Evolutionary conservation across 73 alveolate species (phyloP).

Genomic region (Paramecium primaurelia): DNA sequence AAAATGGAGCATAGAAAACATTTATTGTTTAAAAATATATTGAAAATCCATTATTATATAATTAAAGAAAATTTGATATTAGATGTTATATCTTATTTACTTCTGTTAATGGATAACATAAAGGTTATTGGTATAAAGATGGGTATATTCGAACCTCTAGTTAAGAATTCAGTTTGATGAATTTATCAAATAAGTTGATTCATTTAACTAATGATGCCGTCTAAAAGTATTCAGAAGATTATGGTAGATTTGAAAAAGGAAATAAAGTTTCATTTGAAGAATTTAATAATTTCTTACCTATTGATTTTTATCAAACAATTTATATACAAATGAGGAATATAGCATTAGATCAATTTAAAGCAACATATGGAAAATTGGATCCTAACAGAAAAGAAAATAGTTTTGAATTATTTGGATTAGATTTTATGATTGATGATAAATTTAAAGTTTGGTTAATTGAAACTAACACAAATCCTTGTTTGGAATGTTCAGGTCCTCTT

Average conservation of each 20-base stretch:
- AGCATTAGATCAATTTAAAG: slow-evolving; percentile 70
- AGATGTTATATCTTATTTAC: slow-evolving; percentile 74
- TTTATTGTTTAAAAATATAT: slow-evolving; percentile 71
- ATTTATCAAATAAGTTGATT: slow-evolving; percentile 64
- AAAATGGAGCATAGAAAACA: slow-evolving; percentile 61
- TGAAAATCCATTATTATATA: slow-evolving; percentile 71
- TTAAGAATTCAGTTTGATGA: slow-evolving; percentile 63
- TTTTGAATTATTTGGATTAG: slow-evolving; percentile 94
- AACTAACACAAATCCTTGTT: slow-evolving; percentile 96
- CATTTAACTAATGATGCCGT: slow-evolving; percentile 84
- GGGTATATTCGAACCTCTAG: slow-evolving; percentile 79
- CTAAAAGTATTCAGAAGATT: slow-evolving; percentile 72
- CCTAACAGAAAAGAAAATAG: slow-evolving; percentile 71
- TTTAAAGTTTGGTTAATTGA: slow-evolving; percentile 89
- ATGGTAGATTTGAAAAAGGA: slow-evolving; percentile 78
- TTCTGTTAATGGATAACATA: slow-evolving; percentile 64
- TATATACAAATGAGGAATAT: slow-evolving; percentile 44
- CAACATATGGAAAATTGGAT: slow-evolving; percentile 81
- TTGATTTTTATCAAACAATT: background rate
- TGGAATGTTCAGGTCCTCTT: slow-evolving; percentile 86
- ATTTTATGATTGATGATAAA: slow-evolving; percentile 94
- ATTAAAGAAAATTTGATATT: slow-evolving; percentile 76
- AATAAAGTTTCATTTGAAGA: slow-evolving; percentile 67
- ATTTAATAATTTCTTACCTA: slow-evolving; percentile 3
- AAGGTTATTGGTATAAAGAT: slow-evolving; percentile 74